Percentiles rank a stretch among this genome's conserved stretches.
phyloP scores from a whole-genome alignment of 1,284 basidiomycete species.

The Tilletia horrida region DNA sequence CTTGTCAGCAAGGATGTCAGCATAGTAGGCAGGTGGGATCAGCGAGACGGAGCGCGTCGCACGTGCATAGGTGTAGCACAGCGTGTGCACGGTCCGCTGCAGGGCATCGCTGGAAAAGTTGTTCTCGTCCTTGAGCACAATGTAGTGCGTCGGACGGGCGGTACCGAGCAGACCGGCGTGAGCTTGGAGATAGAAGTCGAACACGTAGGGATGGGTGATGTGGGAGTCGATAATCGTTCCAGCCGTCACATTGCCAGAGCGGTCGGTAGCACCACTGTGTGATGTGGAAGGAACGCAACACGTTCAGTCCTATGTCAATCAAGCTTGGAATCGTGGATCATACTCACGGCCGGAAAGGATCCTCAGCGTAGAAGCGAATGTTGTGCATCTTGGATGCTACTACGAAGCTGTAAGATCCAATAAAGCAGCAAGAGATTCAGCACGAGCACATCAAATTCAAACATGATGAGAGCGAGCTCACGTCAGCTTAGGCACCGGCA shows the following conservation, averaged over 20 bases:
- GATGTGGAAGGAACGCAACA: not conserved
- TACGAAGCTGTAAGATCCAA: slow-evolving; percentile 25
- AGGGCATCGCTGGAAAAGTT: slow-evolving; percentile 50
- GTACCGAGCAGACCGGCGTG: slow-evolving; percentile 54
- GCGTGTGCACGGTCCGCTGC: slow-evolving; percentile 52
- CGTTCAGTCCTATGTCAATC: slow-evolving; percentile 16
- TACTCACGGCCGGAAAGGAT: slow-evolving; percentile 12
- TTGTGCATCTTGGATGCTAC: slow-evolving; percentile 52
- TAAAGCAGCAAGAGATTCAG: no score
- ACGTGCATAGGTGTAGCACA: slow-evolving; percentile 57
- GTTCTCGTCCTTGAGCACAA: slow-evolving; percentile 55
- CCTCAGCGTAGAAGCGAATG: slow-evolving; percentile 57
- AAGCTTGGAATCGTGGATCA: no score
- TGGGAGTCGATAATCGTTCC: slow-evolving; percentile 53
- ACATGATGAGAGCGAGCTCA: slow-evolving; percentile 30
- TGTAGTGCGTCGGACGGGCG: slow-evolving; percentile 58
- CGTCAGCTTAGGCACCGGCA: slow-evolving; percentile 53
- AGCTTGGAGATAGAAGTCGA: slow-evolving; percentile 52
- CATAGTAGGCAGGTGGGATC: slow-evolving; percentile 57
- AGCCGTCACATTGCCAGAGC: slow-evolving; percentile 59
- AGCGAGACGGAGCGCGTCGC: slow-evolving; percentile 56
- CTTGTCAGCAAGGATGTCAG: slow-evolving; percentile 56
- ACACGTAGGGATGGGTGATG: slow-evolving; percentile 58
- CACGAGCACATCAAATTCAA: no score
- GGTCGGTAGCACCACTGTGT: slow-evolving; percentile 45